Evolutionary conservation across 1,284 basidiomycete species (phyloP).

Genomic region (Ganoderma sinense): DNA sequence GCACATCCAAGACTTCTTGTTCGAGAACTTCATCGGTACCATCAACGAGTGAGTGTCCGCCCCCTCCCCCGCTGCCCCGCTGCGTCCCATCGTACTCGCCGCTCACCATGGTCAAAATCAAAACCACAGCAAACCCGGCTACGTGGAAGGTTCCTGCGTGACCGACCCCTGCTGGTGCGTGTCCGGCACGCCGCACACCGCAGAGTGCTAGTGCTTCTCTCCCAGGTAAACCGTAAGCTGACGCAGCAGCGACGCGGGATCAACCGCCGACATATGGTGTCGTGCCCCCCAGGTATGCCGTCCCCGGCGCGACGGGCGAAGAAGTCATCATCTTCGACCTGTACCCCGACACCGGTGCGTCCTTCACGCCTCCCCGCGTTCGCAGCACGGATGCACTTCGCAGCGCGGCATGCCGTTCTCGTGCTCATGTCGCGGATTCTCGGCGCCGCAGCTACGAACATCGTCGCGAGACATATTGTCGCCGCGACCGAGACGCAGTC

Average conservation of each 20-base stretch:
- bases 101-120: background rate
- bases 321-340: conserved; percentile 67
- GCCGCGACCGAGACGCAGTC: conserved; percentile 52
- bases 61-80: background rate
- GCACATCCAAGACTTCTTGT: conserved; percentile 60
- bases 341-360: conserved; percentile 57
- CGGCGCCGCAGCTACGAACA: conserved; percentile 48
- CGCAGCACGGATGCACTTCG: background rate
- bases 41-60: conserved; percentile 56
- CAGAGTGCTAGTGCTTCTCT: too few species aligned
- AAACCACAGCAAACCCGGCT: conserved; percentile 47
- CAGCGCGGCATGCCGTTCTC: background rate
- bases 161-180: conserved; percentile 62
- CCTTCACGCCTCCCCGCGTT: background rate
- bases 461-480: conserved; percentile 56
- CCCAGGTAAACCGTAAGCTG: too few species aligned
- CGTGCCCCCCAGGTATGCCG: conserved; percentile 46
- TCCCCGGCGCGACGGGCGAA: conserved; percentile 60
- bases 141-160: conserved; percentile 64
- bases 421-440: background rate
- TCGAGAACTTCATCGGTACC: conserved; percentile 59
- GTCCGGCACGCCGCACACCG: background rate
- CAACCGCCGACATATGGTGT: too few species aligned
- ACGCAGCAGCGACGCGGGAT: background rate
- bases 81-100: background rate